Evolutionary conservation across 1,284 basidiomycete species (phyloP), one percentile per base, ranked within the genome.

Genomic region (Athelia psychrophila): DNA sequence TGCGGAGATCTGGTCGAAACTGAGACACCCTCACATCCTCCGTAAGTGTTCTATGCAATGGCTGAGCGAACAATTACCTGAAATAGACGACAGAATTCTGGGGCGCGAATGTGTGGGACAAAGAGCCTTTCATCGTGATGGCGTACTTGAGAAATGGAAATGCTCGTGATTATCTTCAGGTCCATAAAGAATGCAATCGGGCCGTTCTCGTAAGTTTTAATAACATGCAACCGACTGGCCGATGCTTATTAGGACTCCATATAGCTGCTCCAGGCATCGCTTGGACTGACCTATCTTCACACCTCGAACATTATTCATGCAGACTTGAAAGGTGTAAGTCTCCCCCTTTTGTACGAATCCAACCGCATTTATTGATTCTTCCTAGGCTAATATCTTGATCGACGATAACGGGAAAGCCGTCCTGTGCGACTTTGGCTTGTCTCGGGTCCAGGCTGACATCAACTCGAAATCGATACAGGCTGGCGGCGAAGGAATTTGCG

Each of bases 401-500:
- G 38, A 42, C n/a, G 38, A 42, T 42, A n/a, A 16, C 8, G 38
- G 38, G n/a, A 42, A 42, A 42, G 38, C n/a, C n/a, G 38, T 42
- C n/a, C 20, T 42, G 5, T 42, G 38, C 20, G 38, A 42, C n/a
- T 42, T 42, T 42, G 38, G 38, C 20, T 16, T 42, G 9, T 42
- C 38, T 22, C 38, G 38, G 6, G 9, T 42, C 38, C 6, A 42
- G n/a, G 6, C 38, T 18, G 38, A 42, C 38, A 22, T 22, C 20
- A 42, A n/a, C 6, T 18, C n/a, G 16, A n/a, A 22, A 22, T n/a
- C 16, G 8, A 22, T 8, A 9, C 9, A 5, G 8, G 8, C 6
- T 8, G 38, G 20, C 20, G n/a, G 38, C 16, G 20, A 8, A 16
- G 8, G n/a, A n/a, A 42, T 22, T 6, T 9, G 9, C 8, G 38